Percentiles rank a stretch among this genome's conserved stretches.
These are phyloP conservation scores for Stephania cephalantha DNA, from an alignment of 164 flowering plant genomes.

Conservation along the genomic window DNA sequence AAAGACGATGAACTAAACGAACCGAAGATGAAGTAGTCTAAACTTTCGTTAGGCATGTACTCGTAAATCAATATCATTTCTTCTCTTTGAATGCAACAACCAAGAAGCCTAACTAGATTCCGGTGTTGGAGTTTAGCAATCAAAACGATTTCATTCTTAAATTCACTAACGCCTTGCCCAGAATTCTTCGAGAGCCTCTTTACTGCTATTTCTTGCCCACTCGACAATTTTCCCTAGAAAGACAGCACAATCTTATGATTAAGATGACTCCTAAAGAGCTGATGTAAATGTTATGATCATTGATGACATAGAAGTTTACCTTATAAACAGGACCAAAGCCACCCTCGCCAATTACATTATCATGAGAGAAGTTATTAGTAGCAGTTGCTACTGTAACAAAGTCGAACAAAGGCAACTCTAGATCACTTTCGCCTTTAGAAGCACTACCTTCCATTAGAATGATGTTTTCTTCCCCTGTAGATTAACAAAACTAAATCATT, in stretches of 20 bases:
- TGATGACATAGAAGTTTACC: constrained; percentile 21
- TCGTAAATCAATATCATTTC: constrained; percentile 13
- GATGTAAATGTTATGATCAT: not conserved
- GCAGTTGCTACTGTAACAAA: constrained; percentile 16
- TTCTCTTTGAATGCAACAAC: constrained; percentile 10
- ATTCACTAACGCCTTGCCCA: constrained; percentile 7
- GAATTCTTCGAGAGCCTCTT: constrained; percentile 11
- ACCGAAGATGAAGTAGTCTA: constrained; percentile 13
- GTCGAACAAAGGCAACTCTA: constrained; percentile 14
- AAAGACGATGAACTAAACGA: not conserved
- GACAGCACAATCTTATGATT: not conserved
- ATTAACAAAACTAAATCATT: too few species aligned
- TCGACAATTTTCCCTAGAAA: not conserved
- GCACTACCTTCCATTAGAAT: too few species aligned
- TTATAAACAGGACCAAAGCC: constrained; percentile 44
- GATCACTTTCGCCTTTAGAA: not conserved
- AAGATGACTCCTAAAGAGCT: not conserved
- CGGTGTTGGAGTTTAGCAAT: constrained; percentile 10
- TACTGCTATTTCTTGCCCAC: constrained; percentile 11
- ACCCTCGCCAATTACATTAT: constrained; percentile 29
- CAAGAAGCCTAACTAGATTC: constrained; percentile 11
- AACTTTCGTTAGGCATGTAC: constrained; percentile 9
- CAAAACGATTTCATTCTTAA: constrained; percentile 9
- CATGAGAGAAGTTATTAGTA: constrained; percentile 20
- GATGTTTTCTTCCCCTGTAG: too few species aligned